Conservation (phyloP, 805 yeast species). For the Metschnikowia henanensis region DNA sequence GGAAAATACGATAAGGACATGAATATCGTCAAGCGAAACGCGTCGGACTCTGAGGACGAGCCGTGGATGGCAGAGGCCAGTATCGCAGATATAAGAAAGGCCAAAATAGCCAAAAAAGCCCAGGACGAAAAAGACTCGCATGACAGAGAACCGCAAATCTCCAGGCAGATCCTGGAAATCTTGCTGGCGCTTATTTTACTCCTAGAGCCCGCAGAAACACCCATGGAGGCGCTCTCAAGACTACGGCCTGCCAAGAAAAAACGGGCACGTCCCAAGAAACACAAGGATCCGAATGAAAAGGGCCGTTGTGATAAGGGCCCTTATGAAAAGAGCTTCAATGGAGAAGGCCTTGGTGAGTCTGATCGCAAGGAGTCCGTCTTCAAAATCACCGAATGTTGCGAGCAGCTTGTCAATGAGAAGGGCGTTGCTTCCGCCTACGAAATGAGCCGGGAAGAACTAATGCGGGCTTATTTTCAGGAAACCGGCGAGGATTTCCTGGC, state of each 20-base stretch:
- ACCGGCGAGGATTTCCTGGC: conserved; percentile 39
- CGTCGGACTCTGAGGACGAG: conserved; percentile 25
- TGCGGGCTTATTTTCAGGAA: conserved; percentile 41
- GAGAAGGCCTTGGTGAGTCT: conserved; percentile 8
- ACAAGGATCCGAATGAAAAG: too few species aligned
- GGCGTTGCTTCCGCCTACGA: conserved; percentile 51
- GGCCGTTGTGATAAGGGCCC: too few species aligned
- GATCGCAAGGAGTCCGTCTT: conserved; percentile 25
- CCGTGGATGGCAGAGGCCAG: conserved; percentile 18
- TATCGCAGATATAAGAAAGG: conserved; percentile 28
- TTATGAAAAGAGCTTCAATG: conserved; percentile 15
- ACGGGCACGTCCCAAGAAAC: too few species aligned
- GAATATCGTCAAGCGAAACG: conserved; percentile 48
- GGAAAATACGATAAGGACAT: conserved; percentile 66
- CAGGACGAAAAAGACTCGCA: too few species aligned
- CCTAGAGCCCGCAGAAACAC: conserved; percentile 59
- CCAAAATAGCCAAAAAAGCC: conserved; percentile 40
- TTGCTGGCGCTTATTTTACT: conserved; percentile 35
- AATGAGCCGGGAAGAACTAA: conserved; percentile 50
- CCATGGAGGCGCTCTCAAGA: conserved; percentile 54
- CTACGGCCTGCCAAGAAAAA: conserved; percentile 15
- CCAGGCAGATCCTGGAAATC: conserved; percentile 12
- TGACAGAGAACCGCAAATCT: too few species aligned
- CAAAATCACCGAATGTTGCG: conserved; percentile 49
- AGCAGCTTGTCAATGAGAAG: conserved; percentile 40